Evolutionary conservation across 371 early-diverging fungal genomes (phyloP).

Genomic region (Choanephora cucurbitarum): DNA sequence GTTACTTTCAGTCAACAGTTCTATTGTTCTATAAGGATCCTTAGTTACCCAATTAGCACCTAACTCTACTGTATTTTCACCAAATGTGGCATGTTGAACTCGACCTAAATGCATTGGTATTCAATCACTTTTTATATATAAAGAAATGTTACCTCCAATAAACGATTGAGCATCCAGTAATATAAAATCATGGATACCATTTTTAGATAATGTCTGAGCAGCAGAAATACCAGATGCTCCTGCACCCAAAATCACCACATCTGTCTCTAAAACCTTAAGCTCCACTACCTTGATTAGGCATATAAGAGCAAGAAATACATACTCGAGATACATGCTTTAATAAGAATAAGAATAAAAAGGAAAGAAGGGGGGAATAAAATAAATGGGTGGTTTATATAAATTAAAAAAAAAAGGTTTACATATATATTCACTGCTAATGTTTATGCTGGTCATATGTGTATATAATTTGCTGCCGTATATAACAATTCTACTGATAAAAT

Average conservation of each 20-base stretch:
- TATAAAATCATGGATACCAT: conserved; percentile 34
- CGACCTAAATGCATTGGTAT: conserved; percentile 29
- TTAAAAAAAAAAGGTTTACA: conserved; percentile 7
- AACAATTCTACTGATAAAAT: conserved; percentile 10
- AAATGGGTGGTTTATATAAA: conserved; percentile 3
- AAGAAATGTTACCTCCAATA: conserved; percentile 33
- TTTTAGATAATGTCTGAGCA: conserved; percentile 25
- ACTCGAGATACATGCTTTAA: background rate
- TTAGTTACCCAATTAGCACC: conserved; percentile 55
- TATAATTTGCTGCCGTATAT: too few species aligned
- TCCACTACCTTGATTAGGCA: conserved; percentile 4
- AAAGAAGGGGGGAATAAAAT: conserved; percentile 12
- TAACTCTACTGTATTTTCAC: conserved; percentile 34
- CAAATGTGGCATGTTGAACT: conserved; percentile 40
- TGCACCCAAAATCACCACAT: conserved; percentile 47
- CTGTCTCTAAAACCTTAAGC: conserved; percentile 16
- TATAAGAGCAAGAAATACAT: conserved; percentile 5
- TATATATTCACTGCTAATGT: background rate
- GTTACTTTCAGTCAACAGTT: too few species aligned
- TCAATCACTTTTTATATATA: background rate
- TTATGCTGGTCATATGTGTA: too few species aligned
- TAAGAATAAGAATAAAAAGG: conserved; percentile 10
- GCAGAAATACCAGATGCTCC: conserved; percentile 50
- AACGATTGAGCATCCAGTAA: conserved; percentile 43
- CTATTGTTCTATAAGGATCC: too few species aligned